Conservation (phyloP, 768 basidiomycete species). For the Mrakia frigida region DNA sequence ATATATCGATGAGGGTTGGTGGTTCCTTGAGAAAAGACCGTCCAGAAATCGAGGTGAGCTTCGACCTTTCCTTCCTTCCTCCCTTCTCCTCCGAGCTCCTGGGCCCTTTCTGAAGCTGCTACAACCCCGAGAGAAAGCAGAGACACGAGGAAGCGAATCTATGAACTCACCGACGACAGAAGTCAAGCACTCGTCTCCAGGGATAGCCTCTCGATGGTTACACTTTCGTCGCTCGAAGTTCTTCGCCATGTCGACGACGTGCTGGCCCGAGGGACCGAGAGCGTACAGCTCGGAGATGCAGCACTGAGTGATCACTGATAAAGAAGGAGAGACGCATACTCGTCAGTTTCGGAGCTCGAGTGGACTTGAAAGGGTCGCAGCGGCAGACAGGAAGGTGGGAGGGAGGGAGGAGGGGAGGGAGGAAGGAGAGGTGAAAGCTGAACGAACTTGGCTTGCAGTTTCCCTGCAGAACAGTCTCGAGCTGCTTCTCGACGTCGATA, state of each 20-base stretch:
- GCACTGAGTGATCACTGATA: constrained; percentile 98
- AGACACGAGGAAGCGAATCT: not conserved
- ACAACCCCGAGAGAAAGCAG: not conserved
- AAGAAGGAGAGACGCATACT: not conserved
- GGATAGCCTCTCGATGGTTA: constrained; percentile 84
- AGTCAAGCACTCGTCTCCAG: constrained; percentile 73
- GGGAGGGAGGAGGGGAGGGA: constrained; percentile 34
- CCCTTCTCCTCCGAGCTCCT: not conserved
- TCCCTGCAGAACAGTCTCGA: constrained; percentile 74
- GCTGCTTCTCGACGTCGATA: constrained; percentile 69
- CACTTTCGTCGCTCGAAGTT: constrained; percentile 88
- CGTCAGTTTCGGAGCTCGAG: constrained; percentile 29
- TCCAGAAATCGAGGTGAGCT: constrained; percentile 38
- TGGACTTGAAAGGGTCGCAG: constrained; percentile 49
- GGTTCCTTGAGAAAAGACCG: constrained; percentile 33
- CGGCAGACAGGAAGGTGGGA: constrained; percentile 17
- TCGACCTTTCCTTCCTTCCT: not conserved
- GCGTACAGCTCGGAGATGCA: constrained; percentile 91
- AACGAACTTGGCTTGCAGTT: constrained; percentile 83
- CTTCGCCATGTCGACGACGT: constrained; percentile 82
- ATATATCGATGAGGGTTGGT: constrained; percentile 90
- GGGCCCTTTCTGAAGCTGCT: not conserved
- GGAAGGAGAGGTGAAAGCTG: constrained; percentile 14
- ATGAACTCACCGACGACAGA: constrained; percentile 67
- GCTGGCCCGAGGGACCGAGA: constrained; percentile 65